Conservation (phyloP, 148 eudicot species). For the Nyssa sinensis region DNA sequence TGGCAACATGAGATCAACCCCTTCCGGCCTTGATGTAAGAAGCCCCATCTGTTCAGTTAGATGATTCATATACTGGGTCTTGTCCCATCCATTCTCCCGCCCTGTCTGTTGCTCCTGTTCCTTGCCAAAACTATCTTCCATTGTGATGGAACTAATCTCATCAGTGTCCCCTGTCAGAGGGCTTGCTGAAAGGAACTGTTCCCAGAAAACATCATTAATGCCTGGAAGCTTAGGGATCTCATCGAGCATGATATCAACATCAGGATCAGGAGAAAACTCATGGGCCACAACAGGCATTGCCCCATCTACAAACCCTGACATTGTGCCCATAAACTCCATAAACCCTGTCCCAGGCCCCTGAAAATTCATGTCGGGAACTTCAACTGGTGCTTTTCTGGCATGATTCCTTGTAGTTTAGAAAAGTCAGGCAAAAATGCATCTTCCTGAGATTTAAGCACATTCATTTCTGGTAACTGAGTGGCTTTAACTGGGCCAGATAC, state of each 20-base stretch:
- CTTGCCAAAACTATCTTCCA: slow-evolving; percentile 29
- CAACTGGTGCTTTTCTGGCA: slow-evolving; percentile 21
- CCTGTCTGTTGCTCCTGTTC: slow-evolving; percentile 30
- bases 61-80: slow-evolving; percentile 41
- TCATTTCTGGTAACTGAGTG: slow-evolving; percentile 29
- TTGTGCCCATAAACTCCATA: slow-evolving; percentile 24
- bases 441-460: slow-evolving; percentile 20
- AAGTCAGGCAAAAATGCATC: slow-evolving; percentile 26
- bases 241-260: slow-evolving; percentile 42
- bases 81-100: slow-evolving; percentile 44
- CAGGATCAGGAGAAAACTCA: slow-evolving; percentile 39
- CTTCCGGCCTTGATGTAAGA: slow-evolving; percentile 45
- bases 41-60: slow-evolving; percentile 72
- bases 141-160: slow-evolving; percentile 38
- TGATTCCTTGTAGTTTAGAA: slow-evolving; percentile 21
- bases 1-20: slow-evolving; percentile 24
- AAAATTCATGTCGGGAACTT: slow-evolving; percentile 29
- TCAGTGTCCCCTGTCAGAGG: slow-evolving; percentile 43
- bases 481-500: slow-evolving; percentile 19
- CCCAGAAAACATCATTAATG: slow-evolving; percentile 81
- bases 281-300: slow-evolving; percentile 29
- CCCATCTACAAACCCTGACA: slow-evolving; percentile 33
- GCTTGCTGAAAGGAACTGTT: slow-evolving; percentile 67
- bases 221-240: slow-evolving; percentile 66
- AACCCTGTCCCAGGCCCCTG: slow-evolving; percentile 29